phyloP scores from a whole-genome alignment of 306 rosid genomes.

The Rosa multiflora region DNA sequence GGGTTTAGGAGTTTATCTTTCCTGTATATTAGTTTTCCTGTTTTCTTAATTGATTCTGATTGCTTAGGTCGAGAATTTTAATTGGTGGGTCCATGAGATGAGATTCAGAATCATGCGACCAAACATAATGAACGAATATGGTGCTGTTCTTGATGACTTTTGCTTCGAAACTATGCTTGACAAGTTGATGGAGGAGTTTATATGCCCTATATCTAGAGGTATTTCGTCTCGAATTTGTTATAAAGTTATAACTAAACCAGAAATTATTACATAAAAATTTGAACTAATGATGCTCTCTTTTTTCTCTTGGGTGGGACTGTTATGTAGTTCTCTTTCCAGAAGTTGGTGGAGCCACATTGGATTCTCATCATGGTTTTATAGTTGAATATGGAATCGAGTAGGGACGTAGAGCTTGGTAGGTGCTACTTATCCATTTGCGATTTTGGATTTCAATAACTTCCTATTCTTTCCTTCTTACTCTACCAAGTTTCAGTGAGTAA shows the following conservation, averaged over 20 bases:
- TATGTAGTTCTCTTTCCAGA: conserved; percentile 71
- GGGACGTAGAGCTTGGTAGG: conserved; percentile 93
- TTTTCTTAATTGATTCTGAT: conserved; percentile 62
- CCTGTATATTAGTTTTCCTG: conserved; percentile 33
- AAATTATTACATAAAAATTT: conserved; percentile 5
- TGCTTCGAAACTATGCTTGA: conserved; percentile 84
- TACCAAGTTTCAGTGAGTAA: neutral
- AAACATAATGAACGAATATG: conserved; percentile 82
- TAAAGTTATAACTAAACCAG: conserved; percentile 13
- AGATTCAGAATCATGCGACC: conserved; percentile 88
- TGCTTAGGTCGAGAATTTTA: conserved; percentile 89
- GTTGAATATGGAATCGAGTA: conserved; percentile 84
- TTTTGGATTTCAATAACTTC: neutral
- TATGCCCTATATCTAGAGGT: conserved; percentile 79
- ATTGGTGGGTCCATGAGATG: conserved; percentile 79
- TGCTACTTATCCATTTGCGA: neutral
- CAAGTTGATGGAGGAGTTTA: conserved; percentile 68
- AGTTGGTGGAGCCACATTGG: no score
- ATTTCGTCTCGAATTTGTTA: neutral
- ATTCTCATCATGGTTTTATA: conserved; percentile 94
- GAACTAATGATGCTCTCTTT: conserved; percentile 21
- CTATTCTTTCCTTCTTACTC: neutral
- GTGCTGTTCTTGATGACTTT: conserved; percentile 95
- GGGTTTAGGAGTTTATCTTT: no score
- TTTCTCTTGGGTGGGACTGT: conserved; percentile 24